Evolutionary conservation across 2,329 filamentous ascomycete genomes (phyloP).

Genomic region (Furcasterigmium sp.): DNA sequence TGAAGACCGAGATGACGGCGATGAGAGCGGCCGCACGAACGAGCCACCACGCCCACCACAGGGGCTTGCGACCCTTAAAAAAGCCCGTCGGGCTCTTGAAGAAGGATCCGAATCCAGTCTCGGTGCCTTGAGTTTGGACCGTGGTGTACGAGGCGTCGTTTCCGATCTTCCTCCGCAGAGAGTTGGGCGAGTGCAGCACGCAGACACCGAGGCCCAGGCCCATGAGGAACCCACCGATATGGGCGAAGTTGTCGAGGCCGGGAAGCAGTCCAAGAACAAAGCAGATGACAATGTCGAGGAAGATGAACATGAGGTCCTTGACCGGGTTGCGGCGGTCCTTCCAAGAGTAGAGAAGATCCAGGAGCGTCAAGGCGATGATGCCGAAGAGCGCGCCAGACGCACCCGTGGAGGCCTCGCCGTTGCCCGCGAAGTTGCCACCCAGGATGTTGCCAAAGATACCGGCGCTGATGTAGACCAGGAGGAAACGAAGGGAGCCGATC

Average conservation of each 20-base stretch:
- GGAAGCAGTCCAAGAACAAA: conserved; percentile 90
- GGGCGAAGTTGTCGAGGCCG: conserved; percentile 92
- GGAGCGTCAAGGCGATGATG: conserved; percentile 78
- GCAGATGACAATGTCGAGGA: conserved; percentile 80
- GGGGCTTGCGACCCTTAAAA: conserved; percentile 84
- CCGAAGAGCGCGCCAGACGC: conserved; percentile 90
- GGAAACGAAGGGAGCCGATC: conserved; percentile 84
- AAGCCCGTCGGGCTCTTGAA: conserved; percentile 65
- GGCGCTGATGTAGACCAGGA: conserved; percentile 81
- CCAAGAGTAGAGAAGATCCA: conserved; percentile 95
- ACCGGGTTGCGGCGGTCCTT: conserved; percentile 67
- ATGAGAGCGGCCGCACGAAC: conserved; percentile 74
- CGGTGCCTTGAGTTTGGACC: conserved; percentile 47
- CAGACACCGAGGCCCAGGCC: conserved; percentile 82
- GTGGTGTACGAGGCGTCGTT: conserved; percentile 66
- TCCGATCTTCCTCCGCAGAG: conserved; percentile 69
- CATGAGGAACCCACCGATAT: conserved; percentile 94
- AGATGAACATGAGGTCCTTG: conserved; percentile 81
- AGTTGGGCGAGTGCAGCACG: conserved; percentile 81
- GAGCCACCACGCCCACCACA: conserved; percentile 99
- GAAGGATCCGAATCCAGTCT: conserved; percentile 44
- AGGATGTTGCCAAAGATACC: conserved; percentile 96
- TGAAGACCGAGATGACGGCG: conserved; percentile 77
- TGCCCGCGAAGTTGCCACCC: conserved; percentile 86
- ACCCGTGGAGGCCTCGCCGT: conserved; percentile 76